phyloP scores from a whole-genome alignment of 1,284 basidiomycete species.

The Papiliotrema flavescens region DNA sequence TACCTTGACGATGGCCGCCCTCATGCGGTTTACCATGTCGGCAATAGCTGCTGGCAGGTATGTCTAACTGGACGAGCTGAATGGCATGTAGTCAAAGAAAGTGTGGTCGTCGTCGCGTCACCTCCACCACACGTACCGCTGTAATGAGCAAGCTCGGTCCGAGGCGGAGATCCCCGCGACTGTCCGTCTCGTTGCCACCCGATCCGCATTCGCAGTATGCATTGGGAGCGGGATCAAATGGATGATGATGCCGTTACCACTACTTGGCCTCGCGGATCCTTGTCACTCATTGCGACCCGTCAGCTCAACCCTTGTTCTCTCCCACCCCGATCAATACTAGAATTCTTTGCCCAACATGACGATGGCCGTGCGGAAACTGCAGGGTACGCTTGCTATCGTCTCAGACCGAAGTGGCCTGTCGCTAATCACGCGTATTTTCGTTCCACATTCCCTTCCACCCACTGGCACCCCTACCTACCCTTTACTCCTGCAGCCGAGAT shows the following conservation, averaged over 20 bases:
- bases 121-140: neutral
- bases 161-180: too few relatives aligned
- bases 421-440: neutral
- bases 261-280: neutral
- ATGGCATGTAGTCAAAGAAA: too few relatives aligned
- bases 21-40: conserved; percentile 39
- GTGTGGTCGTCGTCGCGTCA: neutral
- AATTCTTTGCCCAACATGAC: conserved; percentile 6
- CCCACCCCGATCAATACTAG: neutral
- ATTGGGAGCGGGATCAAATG: too few relatives aligned
- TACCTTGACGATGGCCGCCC: conserved; percentile 49
- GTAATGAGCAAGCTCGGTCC: too few relatives aligned
- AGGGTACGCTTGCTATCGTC: conserved; percentile 20
- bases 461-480: too few relatives aligned
- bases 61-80: neutral
- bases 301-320: neutral
- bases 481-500: conserved; percentile 71
- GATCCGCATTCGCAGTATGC: too few relatives aligned
- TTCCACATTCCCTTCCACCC: neutral
- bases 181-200: too few relatives aligned
- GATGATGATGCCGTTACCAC: neutral
- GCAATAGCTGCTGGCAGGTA: neutral
- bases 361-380: conserved; percentile 45
- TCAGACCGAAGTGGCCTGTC: neutral
- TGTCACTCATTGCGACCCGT: too few relatives aligned